These are phyloP conservation scores for Cerioporus squamosus DNA, from an alignment of 1,284 basidiomycete species.

Conservation along the genomic window DNA sequence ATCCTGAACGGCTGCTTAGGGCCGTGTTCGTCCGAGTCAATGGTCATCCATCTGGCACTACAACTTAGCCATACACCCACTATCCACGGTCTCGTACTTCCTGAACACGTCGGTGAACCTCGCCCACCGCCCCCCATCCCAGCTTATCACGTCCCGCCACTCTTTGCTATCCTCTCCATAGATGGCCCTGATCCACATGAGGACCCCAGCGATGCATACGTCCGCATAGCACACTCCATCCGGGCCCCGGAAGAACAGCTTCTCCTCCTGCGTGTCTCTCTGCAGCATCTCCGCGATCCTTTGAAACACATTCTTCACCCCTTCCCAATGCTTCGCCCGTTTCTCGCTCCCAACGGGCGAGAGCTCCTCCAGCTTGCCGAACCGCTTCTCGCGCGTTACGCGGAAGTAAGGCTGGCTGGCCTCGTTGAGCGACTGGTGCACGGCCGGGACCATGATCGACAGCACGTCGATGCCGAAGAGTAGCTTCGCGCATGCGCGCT, in stretches of 20 bases:
- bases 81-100: constrained; percentile 31
- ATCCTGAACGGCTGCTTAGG: too few relatives aligned
- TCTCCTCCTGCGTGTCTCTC: constrained; percentile 25
- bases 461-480: constrained; percentile 9
- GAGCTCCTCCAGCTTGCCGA: constrained; percentile 42
- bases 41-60: background rate
- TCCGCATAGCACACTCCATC: constrained; percentile 41
- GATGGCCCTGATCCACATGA: constrained; percentile 36
- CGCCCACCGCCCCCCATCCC: constrained; percentile 45
- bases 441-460: constrained; percentile 26
- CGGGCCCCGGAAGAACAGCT: constrained; percentile 29
- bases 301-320: constrained; percentile 34
- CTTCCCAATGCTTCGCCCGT: constrained; percentile 37
- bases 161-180: constrained; percentile 41
- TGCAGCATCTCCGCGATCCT: constrained; percentile 26
- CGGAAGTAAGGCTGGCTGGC: constrained; percentile 40
- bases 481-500: constrained; percentile 20
- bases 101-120: constrained; percentile 37
- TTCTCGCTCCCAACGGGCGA: constrained; percentile 29
- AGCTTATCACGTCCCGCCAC: constrained; percentile 41
- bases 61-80: background rate
- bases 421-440: constrained; percentile 32
- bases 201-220: constrained; percentile 34
- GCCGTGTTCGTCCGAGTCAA: too few relatives aligned
- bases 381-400: constrained; percentile 37